A percentile compares a stretch with the other conserved stretches of the same genome.
Conservation (phyloP, 768 basidiomycete species). For the Tylopilus sp. region DNA sequence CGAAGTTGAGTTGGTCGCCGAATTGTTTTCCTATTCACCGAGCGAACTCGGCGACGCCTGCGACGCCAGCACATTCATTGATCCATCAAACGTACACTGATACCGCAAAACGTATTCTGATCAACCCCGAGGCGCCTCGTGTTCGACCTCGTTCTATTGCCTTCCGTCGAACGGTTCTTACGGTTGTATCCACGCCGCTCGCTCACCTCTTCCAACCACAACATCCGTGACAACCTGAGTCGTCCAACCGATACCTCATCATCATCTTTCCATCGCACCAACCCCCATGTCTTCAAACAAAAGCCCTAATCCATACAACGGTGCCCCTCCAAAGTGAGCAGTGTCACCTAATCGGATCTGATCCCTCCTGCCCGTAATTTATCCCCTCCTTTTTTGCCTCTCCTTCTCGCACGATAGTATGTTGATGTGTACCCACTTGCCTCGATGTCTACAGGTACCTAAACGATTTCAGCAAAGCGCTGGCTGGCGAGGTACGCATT, state of each 20-base stretch:
- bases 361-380: background rate
- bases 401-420: background rate
- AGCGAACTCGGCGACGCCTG: background rate
- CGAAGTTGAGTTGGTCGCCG: background rate
- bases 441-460: conserved; percentile 39
- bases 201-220: background rate
- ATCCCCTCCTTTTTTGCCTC: background rate
- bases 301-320: conserved; percentile 30
- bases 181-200: conserved; percentile 4
- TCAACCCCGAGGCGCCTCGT: conserved; percentile 15
- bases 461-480: conserved; percentile 61
- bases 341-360: background rate
- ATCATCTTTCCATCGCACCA: conserved; percentile 4
- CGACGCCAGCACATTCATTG: background rate
- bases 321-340: conserved; percentile 34
- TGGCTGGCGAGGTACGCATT: conserved; percentile 59
- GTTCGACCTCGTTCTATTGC: conserved; percentile 19
- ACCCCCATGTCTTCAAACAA: conserved; percentile 33
- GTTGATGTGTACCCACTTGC: conserved; percentile 5
- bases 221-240: background rate
- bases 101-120: background rate
- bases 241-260: background rate
- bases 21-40: background rate
- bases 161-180: background rate
- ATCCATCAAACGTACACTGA: conserved; percentile 1